Evolutionary conservation across 108 stramenopile species (phyloP), one percentile per base, ranked within the genome.

Genomic region (Halocafeteria seosinensis): DNA sequence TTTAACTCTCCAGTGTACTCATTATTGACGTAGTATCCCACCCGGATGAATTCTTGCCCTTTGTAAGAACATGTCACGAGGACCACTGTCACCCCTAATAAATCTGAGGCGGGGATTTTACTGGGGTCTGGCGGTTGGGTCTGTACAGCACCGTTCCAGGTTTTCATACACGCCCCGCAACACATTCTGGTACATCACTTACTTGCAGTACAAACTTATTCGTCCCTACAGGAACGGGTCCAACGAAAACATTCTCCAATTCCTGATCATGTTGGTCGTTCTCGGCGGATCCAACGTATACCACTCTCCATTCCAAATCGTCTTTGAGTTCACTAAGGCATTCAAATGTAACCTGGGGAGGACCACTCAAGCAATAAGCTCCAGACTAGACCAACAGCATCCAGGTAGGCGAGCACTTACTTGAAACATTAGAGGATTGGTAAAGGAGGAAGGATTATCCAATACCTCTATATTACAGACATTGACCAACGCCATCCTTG

Each of bases 21-120:
- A n/a, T 99, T 96, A 72, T 95, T 92, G 60, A 99, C 98, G 78
- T 96, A 99, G 78, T 96, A 99, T 17, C 98, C 98, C 6, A 99
- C 86, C 25, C 93, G 81, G 6, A 95, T 85, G 69, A 96, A 99
- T 67, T 95, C 92, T 37, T 82, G 79, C 50, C 89, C 90, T 62
- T 79, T 72, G 81, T 95, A 99, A 34, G 77, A 75, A 80, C 94
- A 96, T 23, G 93, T 90, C 6, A 99, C 81, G 57, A 96, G 73
- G 3, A 95, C 87, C 11, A 99, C 95, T 17, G 98, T 99, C 27
- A 96, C 93, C 11, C 98, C 98, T 34, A 95, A 64, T 8, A 99
- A 53, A 70, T 95, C 93, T 24, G 77, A 84, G 42, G 71, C 60
- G 29, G 87, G 86, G 62, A 99, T 84, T 53, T 69, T 55, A 24